Percentiles rank a stretch among this genome's conserved stretches.
phyloP scores from a whole-genome alignment of 225 moss, liverwort and hornwort genomes.

The Pseudoscleropodium purum region DNA sequence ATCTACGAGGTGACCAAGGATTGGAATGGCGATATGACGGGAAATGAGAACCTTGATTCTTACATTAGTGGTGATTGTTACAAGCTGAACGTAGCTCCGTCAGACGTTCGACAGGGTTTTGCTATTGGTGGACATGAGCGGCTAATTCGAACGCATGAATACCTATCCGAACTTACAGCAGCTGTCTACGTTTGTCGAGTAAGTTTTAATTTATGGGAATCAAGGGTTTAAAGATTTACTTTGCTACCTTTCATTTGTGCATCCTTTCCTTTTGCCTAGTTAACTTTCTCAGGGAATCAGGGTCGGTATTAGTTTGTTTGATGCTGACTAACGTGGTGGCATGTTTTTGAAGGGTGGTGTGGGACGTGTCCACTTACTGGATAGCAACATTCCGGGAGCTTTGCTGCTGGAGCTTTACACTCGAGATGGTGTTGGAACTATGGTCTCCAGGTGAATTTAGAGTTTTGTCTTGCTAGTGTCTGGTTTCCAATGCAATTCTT shows the following conservation, averaged over 20 bases:
- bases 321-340: background rate
- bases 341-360: slow-evolving; percentile 67
- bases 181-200: slow-evolving; percentile 89
- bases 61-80: slow-evolving; percentile 26
- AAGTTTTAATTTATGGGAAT: slow-evolving; percentile 8
- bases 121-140: slow-evolving; percentile 91
- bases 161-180: slow-evolving; percentile 78
- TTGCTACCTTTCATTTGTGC: background rate
- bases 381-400: slow-evolving; percentile 78
- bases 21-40: background rate
- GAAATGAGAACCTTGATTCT: slow-evolving; percentile 14
- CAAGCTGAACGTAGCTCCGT: background rate
- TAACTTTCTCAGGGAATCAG: background rate
- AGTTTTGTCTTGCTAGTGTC: background rate
- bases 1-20: background rate
- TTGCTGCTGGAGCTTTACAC: slow-evolving; percentile 85
- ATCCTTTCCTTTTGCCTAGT: background rate
- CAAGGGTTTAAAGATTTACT: background rate
- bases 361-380: slow-evolving; percentile 76
- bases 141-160: slow-evolving; percentile 51
- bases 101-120: slow-evolving; percentile 49
- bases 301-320: background rate
- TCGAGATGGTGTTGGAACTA: slow-evolving; percentile 86
- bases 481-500: background rate
- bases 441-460: slow-evolving; percentile 40